A percentile compares a stretch with the other conserved stretches of the same genome.
Evolutionary conservation across 1,139 yeast species (phyloP).

Genomic region (Saccharomyces hybrid): DNA sequence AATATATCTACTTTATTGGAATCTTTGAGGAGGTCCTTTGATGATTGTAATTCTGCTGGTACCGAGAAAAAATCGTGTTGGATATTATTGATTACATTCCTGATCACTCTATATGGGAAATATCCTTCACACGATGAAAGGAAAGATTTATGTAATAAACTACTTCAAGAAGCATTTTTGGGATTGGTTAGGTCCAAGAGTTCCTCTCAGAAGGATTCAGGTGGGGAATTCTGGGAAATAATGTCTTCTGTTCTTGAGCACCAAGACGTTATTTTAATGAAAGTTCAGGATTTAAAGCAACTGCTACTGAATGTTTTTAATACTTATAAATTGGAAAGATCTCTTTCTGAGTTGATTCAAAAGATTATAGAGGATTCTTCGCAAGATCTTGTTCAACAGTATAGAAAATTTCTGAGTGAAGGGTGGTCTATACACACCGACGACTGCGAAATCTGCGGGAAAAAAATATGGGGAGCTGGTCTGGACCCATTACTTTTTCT

Average conservation of each 20-base stretch:
- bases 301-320: conserved; percentile 19
- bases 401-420: conserved; percentile 18
- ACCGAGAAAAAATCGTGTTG: conserved; percentile 16
- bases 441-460: conserved; percentile 69
- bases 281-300: conserved; percentile 16
- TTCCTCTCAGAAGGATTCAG: neutral
- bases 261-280: conserved; percentile 21
- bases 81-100: conserved; percentile 18
- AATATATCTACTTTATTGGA: conserved; percentile 5
- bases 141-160: conserved; percentile 11
- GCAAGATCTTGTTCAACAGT: conserved; percentile 11
- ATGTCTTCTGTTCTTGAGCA: conserved; percentile 18
- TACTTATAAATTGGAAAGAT: conserved; percentile 22
- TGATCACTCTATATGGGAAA: conserved; percentile 14
- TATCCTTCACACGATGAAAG: neutral
- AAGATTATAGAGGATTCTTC: conserved; percentile 21
- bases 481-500: conserved; percentile 38
- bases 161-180: conserved; percentile 20
- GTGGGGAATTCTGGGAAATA: conserved; percentile 12
- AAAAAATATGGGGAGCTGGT: conserved; percentile 55
- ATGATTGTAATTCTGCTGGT: conserved; percentile 8
- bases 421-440: conserved; percentile 56
- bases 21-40: conserved; percentile 12
- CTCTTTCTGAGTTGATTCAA: conserved; percentile 15
- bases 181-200: conserved; percentile 17